Conservation (phyloP, 805 yeast species). For the Pichia deserticola region DNA sequence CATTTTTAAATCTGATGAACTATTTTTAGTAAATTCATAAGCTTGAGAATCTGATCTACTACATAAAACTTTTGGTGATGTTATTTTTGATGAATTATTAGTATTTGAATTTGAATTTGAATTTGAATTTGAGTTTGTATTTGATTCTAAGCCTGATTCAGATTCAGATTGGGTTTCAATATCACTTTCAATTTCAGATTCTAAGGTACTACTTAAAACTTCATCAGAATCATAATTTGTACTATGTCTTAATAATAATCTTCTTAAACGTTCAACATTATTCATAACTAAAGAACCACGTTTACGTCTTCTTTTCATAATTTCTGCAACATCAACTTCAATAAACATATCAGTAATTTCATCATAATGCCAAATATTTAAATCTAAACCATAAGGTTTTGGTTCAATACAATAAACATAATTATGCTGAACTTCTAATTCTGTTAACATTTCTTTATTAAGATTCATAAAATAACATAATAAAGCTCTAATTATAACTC, state of each 20-base stretch:
- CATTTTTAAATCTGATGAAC: conserved; percentile 3
- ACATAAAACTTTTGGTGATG: conserved; percentile 12
- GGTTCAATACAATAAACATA: conserved; percentile 32
- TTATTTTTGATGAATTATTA: neutral
- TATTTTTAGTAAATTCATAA: conserved; percentile 21
- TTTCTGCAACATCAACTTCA: conserved; percentile 32
- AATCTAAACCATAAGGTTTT: conserved; percentile 32
- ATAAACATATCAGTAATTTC: conserved; percentile 29
- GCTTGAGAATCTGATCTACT: conserved; percentile 27
- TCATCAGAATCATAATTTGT: conserved; percentile 13
- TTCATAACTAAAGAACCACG: conserved; percentile 19
- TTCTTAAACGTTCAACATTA: conserved; percentile 13
- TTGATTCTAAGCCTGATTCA: neutral
- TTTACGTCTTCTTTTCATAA: conserved; percentile 28
- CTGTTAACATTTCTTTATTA: conserved; percentile 31
- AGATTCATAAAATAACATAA: conserved; percentile 32
- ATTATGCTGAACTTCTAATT: conserved; percentile 31
- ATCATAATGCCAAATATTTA: conserved; percentile 32
- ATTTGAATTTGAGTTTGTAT: neutral
- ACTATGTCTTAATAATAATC: conserved; percentile 9
- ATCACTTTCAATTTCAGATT: conserved; percentile 3
- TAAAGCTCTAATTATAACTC: conserved; percentile 29
- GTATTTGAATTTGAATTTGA: no score
- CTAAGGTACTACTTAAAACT: conserved; percentile 9
- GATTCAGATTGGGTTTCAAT: neutral